Conservation (phyloP, 345 rosid species). For the Hypericum androsaemum region DNA sequence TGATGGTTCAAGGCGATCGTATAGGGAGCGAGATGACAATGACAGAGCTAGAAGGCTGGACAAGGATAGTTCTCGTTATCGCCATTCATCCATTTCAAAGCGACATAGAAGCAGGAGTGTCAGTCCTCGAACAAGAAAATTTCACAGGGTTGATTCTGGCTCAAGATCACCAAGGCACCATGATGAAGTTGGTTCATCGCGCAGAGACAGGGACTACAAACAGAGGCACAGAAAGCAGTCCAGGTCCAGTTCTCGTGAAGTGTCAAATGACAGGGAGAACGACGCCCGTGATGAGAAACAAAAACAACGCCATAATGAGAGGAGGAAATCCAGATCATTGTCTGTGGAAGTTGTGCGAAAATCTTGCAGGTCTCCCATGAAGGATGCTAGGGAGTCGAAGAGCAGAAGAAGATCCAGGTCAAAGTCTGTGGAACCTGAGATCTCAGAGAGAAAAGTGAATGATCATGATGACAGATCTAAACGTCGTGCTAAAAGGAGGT, state of each 20-base stretch:
- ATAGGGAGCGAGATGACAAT: slow-evolving; percentile 49
- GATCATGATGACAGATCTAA: slow-evolving; percentile 30
- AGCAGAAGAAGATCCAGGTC: slow-evolving; percentile 46
- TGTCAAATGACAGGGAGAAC: slow-evolving; percentile 27
- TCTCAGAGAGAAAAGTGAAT: slow-evolving; percentile 16
- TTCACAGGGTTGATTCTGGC: slow-evolving; percentile 37
- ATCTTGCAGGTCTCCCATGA: slow-evolving; percentile 26
- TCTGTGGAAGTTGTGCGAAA: slow-evolving; percentile 36
- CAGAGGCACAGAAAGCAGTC: slow-evolving; percentile 40
- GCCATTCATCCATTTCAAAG: slow-evolving; percentile 44
- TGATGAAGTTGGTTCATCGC: slow-evolving; percentile 43
- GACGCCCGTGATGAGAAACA: slow-evolving; percentile 30
- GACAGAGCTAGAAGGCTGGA: slow-evolving; percentile 43
- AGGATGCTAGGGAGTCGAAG: slow-evolving; percentile 35
- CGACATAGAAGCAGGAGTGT: slow-evolving; percentile 66
- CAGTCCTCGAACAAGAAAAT: slow-evolving; percentile 56
- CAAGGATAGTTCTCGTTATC: slow-evolving; percentile 44
- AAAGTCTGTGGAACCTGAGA: slow-evolving; percentile 14
- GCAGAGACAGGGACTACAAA: slow-evolving; percentile 34
- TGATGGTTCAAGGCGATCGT: slow-evolving; percentile 45
- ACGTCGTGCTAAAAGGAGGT: slow-evolving; percentile 44
- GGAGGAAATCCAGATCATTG: slow-evolving; percentile 46
- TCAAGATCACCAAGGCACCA: slow-evolving; percentile 59
- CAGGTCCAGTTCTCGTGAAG: slow-evolving; percentile 51
- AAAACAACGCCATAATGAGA: slow-evolving; percentile 18